Evolutionary conservation across 1,284 basidiomycete genomes (phyloP), one percentile per base, ranked within the genome.

Genomic region (Cutaneotrichosporon dermatis): DNA sequence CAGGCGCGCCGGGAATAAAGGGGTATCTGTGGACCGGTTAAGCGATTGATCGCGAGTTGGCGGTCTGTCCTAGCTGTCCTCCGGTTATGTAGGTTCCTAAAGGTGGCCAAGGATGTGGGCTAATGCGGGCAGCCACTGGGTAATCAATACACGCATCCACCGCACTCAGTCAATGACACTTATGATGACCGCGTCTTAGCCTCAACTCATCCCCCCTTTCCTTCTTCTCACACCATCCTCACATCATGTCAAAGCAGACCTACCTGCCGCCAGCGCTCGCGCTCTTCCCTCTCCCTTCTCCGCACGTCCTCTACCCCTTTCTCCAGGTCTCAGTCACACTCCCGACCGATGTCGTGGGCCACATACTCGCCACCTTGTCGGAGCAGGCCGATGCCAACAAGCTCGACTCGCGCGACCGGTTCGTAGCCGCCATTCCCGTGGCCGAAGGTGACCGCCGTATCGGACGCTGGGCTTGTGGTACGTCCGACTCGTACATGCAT

Each of bases 381-480:
- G 66, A 68, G 40, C 69, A 75, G 46, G 58, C 62, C 9, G 62
- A 63, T 39, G 39, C 60, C 42, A 56, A 67, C 48, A 67, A 62
- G 61, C 37, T 49, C n/a, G 60, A 62, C 46, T 43, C 52, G 41
- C 63, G 60, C 51, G 63, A 62, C 33, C 58, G 63, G 16, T 60
- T 58, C 44, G 60, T 76, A 13, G 75, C 69, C 1, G 70, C 70
- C 41, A 69, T 75, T 4, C 75, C 75, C 16, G 75, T 75, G 13
- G 57, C 66, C 12, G 73, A 76, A 36, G 66, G 67, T 52, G 73
- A 76, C 59, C 59, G 72, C 25, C 68, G 75, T 39, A 65, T 75
- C 4, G 71, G 72, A 13, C 60, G 75, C 43, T 76, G 75, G 75
- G 75, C 69, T 4, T 69, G 67, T 54, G 74, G 74, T 73, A 58